A percentile compares a stretch with the other conserved stretches of the same genome.
Evolutionary conservation across 2,329 filamentous ascomycete species (phyloP).

Genomic region (Claviceps fusiformis): DNA sequence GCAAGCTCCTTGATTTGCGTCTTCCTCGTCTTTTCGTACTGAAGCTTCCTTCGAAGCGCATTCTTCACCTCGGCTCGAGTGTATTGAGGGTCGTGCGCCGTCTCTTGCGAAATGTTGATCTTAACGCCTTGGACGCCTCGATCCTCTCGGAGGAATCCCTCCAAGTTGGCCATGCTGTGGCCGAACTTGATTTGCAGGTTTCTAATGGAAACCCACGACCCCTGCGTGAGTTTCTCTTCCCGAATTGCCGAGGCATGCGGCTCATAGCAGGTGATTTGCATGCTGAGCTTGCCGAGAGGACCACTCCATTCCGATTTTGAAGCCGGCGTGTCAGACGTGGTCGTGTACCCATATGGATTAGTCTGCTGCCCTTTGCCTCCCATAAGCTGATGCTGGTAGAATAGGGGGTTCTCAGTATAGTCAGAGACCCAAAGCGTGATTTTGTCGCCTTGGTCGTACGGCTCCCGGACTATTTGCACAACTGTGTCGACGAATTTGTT

Average conservation of each 20-base stretch:
- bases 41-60: slow-evolving; percentile 47
- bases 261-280: slow-evolving; percentile 60
- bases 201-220: slow-evolving; percentile 49
- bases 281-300: slow-evolving; percentile 56
- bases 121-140: slow-evolving; percentile 25
- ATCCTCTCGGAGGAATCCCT: slow-evolving; percentile 60
- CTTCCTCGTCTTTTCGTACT: slow-evolving; percentile 44
- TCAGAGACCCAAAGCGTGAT: slow-evolving; percentile 65
- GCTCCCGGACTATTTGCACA: slow-evolving; percentile 51
- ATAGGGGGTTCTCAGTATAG: slow-evolving; percentile 57
- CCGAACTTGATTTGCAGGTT: slow-evolving; percentile 61
- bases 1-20: slow-evolving; percentile 22
- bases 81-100: slow-evolving; percentile 26
- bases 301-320: slow-evolving; percentile 46
- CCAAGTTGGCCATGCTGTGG: slow-evolving; percentile 40
- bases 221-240: slow-evolving; percentile 35
- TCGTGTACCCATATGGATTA: slow-evolving; percentile 42
- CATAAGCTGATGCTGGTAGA: slow-evolving; percentile 37
- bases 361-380: slow-evolving; percentile 29
- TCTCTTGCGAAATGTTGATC: slow-evolving; percentile 43
- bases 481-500: slow-evolving; percentile 53
- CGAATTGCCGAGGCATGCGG: slow-evolving; percentile 50
- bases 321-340: slow-evolving; percentile 12
- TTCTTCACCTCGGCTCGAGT: slow-evolving; percentile 38
- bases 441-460: slow-evolving; percentile 29